Evolutionary conservation across 2,329 filamentous ascomycete genomes (phyloP).

Genomic region (Simplicillium aogashimaense): DNA sequence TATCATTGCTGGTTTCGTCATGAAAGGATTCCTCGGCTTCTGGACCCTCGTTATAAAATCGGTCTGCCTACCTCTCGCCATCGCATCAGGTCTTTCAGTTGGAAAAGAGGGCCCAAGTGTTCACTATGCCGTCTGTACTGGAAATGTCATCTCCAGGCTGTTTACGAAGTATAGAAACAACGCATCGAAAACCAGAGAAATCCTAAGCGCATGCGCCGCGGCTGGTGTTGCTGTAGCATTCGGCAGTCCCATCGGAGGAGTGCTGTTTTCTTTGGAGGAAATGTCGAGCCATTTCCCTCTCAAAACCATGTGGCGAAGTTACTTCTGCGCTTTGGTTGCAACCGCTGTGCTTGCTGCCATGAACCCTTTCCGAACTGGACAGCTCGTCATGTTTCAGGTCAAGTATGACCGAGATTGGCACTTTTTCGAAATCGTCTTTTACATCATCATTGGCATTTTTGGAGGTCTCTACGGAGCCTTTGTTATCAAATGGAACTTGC

Average conservation of each 20-base stretch:
- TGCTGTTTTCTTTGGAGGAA: slow-evolving; percentile 93
- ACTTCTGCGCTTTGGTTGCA: slow-evolving; percentile 93
- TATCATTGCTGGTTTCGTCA: slow-evolving; percentile 96
- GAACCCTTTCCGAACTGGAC: slow-evolving; percentile 95
- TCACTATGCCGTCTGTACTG: slow-evolving; percentile 97
- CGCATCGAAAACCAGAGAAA: slow-evolving; percentile 89
- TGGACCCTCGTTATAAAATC: slow-evolving; percentile 94
- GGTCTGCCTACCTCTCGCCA: slow-evolving; percentile 79
- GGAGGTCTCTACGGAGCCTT: slow-evolving; percentile 93
- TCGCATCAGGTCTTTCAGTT: slow-evolving; percentile 86
- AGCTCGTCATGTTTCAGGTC: slow-evolving; percentile 98
- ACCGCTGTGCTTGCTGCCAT: slow-evolving; percentile 88
- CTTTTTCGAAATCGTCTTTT: slow-evolving; percentile 92
- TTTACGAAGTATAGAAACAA: slow-evolving; percentile 90
- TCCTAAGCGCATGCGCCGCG: slow-evolving; percentile 86
- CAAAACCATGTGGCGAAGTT: slow-evolving; percentile 96
- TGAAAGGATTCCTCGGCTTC: slow-evolving; percentile 93
- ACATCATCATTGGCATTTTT: slow-evolving; percentile 82
- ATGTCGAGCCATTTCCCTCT: slow-evolving; percentile 95
- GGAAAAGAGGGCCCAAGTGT: slow-evolving; percentile 97
- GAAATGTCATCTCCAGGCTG: slow-evolving; percentile 87
- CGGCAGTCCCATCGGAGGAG: slow-evolving; percentile 92
- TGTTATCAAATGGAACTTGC: slow-evolving; percentile 95
- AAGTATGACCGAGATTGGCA: slow-evolving; percentile 95
- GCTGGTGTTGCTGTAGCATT: slow-evolving; percentile 95